phyloP scores from a whole-genome alignment of 257 asterid genomes.

The Ophiorrhiza pumila region DNA sequence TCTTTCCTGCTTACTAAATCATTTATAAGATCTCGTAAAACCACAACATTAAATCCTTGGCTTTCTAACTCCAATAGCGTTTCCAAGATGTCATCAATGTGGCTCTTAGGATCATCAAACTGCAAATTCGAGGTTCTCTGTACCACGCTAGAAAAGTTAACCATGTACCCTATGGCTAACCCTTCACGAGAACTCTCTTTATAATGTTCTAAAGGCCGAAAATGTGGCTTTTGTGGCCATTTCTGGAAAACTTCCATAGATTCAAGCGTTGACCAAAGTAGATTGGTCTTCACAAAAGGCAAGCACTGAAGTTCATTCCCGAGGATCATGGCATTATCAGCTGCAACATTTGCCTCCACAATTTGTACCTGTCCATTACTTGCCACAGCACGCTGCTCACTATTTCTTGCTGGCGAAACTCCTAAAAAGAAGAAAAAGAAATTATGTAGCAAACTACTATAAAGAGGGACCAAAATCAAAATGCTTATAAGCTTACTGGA shows the following conservation, averaged over 20 bases:
- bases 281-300: slow-evolving; percentile 57
- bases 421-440: slow-evolving; percentile 28
- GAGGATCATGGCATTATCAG: background rate
- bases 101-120: slow-evolving; percentile 38
- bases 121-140: slow-evolving; percentile 48
- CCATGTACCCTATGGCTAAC: slow-evolving; percentile 75
- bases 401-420: slow-evolving; percentile 25
- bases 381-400: slow-evolving; percentile 27
- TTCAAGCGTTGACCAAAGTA: slow-evolving; percentile 67
- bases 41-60: slow-evolving; percentile 59
- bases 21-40: slow-evolving; percentile 34
- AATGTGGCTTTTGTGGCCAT: slow-evolving; percentile 86
- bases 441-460: background rate
- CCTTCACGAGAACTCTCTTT: slow-evolving; percentile 77
- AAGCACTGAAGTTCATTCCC: slow-evolving; percentile 34
- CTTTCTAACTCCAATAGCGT: slow-evolving; percentile 54
- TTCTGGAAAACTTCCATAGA: slow-evolving; percentile 63
- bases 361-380: slow-evolving; percentile 20
- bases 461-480: background rate
- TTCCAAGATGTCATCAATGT: slow-evolving; percentile 46
- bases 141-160: slow-evolving; percentile 49
- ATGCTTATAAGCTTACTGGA: slow-evolving; percentile 12
- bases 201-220: slow-evolving; percentile 42
- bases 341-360: slow-evolving; percentile 15
- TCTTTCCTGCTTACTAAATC: slow-evolving; percentile 35